Evolutionary conservation across 805 yeast species (phyloP).

Genomic region (Sugiyamaella marilandica): DNA sequence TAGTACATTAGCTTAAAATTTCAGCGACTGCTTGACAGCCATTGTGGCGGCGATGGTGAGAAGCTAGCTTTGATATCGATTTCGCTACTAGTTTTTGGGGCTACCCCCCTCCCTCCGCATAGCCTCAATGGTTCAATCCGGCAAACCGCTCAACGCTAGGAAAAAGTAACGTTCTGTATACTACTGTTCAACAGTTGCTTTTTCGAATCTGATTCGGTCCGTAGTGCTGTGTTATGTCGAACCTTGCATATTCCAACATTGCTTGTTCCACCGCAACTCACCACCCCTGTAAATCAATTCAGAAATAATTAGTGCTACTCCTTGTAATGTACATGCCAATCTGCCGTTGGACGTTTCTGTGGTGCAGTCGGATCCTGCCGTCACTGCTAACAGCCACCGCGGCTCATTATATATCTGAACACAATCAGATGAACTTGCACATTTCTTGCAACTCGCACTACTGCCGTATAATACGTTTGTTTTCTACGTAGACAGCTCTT

Average conservation of each 20-base stretch:
- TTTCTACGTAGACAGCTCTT: too few species aligned
- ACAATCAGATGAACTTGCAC: not conserved
- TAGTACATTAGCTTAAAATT: too few species aligned
- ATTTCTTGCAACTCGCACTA: not conserved
- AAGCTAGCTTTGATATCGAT: too few species aligned
- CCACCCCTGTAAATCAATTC: slow-evolving; percentile 4
- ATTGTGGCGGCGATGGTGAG: too few species aligned
- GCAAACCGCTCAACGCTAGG: too few species aligned
- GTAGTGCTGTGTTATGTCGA: not conserved
- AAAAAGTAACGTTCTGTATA: too few species aligned
- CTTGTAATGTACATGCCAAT: slow-evolving; percentile 3
- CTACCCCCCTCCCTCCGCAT: too few species aligned
- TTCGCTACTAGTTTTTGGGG: too few species aligned
- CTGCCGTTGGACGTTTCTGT: not conserved
- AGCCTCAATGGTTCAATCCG: too few species aligned
- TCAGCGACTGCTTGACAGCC: too few species aligned
- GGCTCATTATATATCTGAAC: slow-evolving; percentile 2
- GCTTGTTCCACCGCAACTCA: slow-evolving; percentile 3
- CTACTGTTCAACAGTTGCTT: not conserved
- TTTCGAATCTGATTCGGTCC: not conserved
- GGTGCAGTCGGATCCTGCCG: not conserved
- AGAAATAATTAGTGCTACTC: slow-evolving; percentile 1
- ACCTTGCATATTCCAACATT: not conserved
- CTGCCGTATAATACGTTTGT: not conserved
- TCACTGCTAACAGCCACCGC: not conserved